Conservation (phyloP, 1,284 basidiomycete species). For the Calocybe gambosa region DNA sequence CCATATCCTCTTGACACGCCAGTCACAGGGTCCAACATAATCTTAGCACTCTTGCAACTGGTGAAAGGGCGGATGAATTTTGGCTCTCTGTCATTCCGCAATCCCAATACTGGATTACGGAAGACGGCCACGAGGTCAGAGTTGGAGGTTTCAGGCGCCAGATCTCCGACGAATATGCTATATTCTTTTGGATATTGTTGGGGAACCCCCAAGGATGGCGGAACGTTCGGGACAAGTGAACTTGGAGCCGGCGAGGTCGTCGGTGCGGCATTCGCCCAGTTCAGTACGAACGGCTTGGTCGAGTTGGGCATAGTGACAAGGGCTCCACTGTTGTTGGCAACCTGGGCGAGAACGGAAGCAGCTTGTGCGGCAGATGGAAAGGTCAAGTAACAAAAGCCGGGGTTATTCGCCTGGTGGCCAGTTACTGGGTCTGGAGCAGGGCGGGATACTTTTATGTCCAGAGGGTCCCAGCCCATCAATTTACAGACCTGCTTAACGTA, state of each 20-base stretch:
- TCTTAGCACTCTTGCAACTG: slow-evolving; percentile 90
- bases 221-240: slow-evolving; percentile 28
- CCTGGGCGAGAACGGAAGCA: slow-evolving; percentile 63
- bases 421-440: slow-evolving; percentile 52
- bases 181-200: slow-evolving; percentile 76
- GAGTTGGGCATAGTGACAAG: slow-evolving; percentile 76
- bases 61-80: slow-evolving; percentile 81
- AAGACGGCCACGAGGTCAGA: slow-evolving; percentile 86
- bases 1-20: slow-evolving; percentile 88
- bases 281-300: slow-evolving; percentile 64
- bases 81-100: slow-evolving; percentile 74
- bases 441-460: slow-evolving; percentile 64
- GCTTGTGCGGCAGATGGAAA: slow-evolving; percentile 72
- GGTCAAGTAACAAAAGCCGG: slow-evolving; percentile 82
- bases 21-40: slow-evolving; percentile 85
- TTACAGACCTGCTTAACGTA: slow-evolving; percentile 78
- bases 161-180: slow-evolving; percentile 87
- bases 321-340: slow-evolving; percentile 43
- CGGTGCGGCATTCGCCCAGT: slow-evolving; percentile 71
- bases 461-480: slow-evolving; percentile 74
- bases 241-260: slow-evolving; percentile 32
- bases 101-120: slow-evolving; percentile 75
- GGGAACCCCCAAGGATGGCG: slow-evolving; percentile 28
- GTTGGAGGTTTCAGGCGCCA: slow-evolving; percentile 86
- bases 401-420: slow-evolving; percentile 67